phyloP scores from a whole-genome alignment of 2,329 filamentous ascomycete species.

The Chaetothyriales sp. region DNA sequence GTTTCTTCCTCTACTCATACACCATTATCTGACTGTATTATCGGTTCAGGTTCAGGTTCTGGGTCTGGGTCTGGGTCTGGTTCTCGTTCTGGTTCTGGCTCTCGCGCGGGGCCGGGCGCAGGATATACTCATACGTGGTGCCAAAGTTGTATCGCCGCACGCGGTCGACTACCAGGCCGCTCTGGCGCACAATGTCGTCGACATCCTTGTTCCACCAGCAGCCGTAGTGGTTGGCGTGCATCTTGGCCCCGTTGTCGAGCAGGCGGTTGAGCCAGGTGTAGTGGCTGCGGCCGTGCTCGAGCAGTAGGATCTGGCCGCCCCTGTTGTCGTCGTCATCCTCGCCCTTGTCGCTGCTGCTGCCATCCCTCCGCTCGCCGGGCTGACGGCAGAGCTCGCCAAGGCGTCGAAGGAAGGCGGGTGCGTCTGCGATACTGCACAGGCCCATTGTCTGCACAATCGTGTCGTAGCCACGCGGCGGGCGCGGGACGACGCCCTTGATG shows the following conservation, averaged over 20 bases:
- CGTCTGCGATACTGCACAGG: constrained; percentile 28
- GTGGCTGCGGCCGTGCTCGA: constrained; percentile 35
- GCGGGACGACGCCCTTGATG: constrained; percentile 5
- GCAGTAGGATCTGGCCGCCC: constrained; percentile 29
- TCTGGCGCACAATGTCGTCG: constrained; percentile 31
- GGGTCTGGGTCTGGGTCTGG: background rate
- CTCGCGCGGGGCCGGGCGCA: constrained; percentile 12
- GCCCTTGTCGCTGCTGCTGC: background rate
- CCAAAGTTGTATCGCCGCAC: constrained; percentile 32
- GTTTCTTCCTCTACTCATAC: no score
- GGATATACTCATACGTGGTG: constrained; percentile 29
- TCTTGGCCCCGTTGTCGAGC: constrained; percentile 32
- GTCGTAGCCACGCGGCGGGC: constrained; percentile 24
- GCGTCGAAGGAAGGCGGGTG: constrained; percentile 11
- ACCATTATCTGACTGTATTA: no score
- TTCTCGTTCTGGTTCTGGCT: background rate
- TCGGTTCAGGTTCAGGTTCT: no score
- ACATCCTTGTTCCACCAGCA: constrained; percentile 41
- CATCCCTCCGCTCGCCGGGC: constrained; percentile 22
- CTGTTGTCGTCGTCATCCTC: constrained; percentile 5
- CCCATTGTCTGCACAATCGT: constrained; percentile 38
- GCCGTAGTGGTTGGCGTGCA: constrained; percentile 35
- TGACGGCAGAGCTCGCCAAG: constrained; percentile 13
- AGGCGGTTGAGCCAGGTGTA: constrained; percentile 33
- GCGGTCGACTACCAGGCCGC: constrained; percentile 33